Percentiles rank a stretch among this genome's conserved stretches.
These are phyloP conservation scores for Coccomyxa subellipsoidea DNA, from an alignment of 163 green algal genomes.

Conservation along the genomic window DNA sequence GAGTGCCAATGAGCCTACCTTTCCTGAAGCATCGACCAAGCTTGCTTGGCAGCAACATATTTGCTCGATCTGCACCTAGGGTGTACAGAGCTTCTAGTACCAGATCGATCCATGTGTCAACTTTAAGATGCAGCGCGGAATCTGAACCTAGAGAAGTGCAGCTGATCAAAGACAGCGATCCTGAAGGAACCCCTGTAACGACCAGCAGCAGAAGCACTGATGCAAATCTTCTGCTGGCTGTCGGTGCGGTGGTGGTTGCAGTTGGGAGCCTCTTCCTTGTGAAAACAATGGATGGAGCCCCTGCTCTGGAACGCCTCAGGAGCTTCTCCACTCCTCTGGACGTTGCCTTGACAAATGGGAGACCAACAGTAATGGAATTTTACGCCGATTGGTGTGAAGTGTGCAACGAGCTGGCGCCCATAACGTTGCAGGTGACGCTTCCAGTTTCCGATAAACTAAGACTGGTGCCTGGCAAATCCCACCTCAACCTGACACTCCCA, in stretches of 20 bases:
- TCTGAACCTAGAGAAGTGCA: too few species aligned
- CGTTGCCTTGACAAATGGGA: conserved; percentile 73
- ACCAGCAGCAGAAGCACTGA: not conserved
- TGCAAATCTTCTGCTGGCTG: not conserved
- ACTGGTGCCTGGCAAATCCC: not conserved
- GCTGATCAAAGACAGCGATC: not conserved
- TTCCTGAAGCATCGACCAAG: not conserved
- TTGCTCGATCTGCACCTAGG: too few species aligned
- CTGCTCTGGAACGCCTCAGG: not conserved
- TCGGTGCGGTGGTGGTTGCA: not conserved
- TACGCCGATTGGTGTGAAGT: conserved; percentile 91
- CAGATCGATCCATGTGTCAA: too few species aligned
- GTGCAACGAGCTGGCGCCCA: conserved; percentile 76
- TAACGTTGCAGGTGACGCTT: conserved; percentile 49
- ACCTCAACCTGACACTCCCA: not conserved
- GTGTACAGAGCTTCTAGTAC: too few species aligned
- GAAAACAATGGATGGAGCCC: not conserved
- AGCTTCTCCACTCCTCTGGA: conserved; percentile 55
- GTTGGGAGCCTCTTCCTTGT: not conserved
- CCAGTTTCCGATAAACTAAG: not conserved
- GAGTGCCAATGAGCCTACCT: not conserved
- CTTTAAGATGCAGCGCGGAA: too few species aligned
- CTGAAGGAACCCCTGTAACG: not conserved
- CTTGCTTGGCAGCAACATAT: not conserved
- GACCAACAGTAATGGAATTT: conserved; percentile 93